Evolutionary conservation across 768 basidiomycete species (phyloP), one percentile per base, ranked within the genome.

Genomic region (Rubroboletus satanas): DNA sequence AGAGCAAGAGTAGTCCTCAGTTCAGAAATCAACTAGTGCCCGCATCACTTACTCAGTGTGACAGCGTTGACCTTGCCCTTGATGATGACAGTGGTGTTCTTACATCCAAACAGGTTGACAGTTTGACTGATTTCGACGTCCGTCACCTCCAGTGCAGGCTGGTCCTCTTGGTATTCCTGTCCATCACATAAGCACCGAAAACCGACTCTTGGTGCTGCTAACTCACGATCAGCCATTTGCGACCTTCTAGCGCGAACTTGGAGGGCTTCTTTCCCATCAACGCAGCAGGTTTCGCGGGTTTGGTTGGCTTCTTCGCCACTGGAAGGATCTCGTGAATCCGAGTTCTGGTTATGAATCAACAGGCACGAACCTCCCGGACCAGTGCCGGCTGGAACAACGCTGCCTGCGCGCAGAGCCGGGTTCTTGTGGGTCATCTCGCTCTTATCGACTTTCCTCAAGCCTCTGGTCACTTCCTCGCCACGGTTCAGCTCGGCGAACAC

Each of bases 341-440:
- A n/a, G 5, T 10, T 32, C 23, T 17, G n/a, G 12, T 28, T 47
- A n/a, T 39, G 10, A 41, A 51, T 23, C 51, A 67, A 58, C 23
- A 74, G 67, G 18, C 33, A 60, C 71, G 48, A 44, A 79, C 62
- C 47, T 49, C 74, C 67, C 2, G 73, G 66, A 45, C 57, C 1
- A 35, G 78, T 74, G 52, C 52, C 37, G n/a, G 62, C 78, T 66
- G 78, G 84, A 62, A 77, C 90, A 23, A 73, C 71, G 33, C 74
- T 71, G 14, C 74, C 59, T 15, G 77, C 82, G 31, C 97, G 76
- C 36, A 99, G 73, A 10, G 84, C 81, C 0, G 97, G 96, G 65
- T 99, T 98, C 79, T 99, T 98, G 77, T 99, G 97, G 4, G 94
- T 98, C 94, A 96, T 95, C 71, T 98, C 88, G 59, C 90, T 94